Base-by-base conservation (phyloP, 2,329 filamentous ascomycete genomes). In the Verticillium nonalfalfae region DNA sequence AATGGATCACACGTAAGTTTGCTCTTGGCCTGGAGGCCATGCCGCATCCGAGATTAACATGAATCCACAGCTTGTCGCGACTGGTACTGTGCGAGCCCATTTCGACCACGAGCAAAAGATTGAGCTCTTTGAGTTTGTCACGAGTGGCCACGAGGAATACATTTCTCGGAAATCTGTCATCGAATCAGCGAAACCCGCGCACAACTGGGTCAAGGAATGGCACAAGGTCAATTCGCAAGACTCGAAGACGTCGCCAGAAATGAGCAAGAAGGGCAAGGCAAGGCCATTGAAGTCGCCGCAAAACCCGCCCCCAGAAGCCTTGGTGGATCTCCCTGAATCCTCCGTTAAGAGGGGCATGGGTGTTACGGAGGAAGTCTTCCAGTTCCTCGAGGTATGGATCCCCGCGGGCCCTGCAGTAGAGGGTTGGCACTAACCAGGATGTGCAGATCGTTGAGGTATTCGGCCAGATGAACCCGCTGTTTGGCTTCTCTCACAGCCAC, bases 31-130 rank as follows among this genome's bases (percentile, higher is more conserved):
- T 10, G 7, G 18, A 5, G 3, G 39, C 2, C 39, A 45, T n/a
- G 1, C 67, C 58, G 38, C 62, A 62, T 56, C 10, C 15, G 7
- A 7, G 4, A n/a, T n/a, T 45, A 45, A 45, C 39, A n/a, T 26
- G 26, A 26, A 15, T 6, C 13, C 13, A 18, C 65, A 94, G 88
- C 80, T 96, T 45, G 86, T 96, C 58, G 88, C 90, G 10, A 85
- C 81, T n/a, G 94, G 94, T 54, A 86, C 82, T 4, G 77, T 98
- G 33, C 87, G 88, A 57, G 93, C 89, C 1, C 86, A 91, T 64
- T 96, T 97, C 70, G 90, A 96, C 68, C 79, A 78, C 9, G 84
- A 90, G 40, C 89, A 92, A 64, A 92, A 90, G 72, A 89, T 99
- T 63, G 91, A 97, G 64, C 80, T 92, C 63, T 83, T 98, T 57